A percentile compares a stretch with the other conserved stretches of the same genome.
Evolutionary conservation across 73 alveolate species (phyloP).

Genomic region (Paramecium biaurelia): DNA sequence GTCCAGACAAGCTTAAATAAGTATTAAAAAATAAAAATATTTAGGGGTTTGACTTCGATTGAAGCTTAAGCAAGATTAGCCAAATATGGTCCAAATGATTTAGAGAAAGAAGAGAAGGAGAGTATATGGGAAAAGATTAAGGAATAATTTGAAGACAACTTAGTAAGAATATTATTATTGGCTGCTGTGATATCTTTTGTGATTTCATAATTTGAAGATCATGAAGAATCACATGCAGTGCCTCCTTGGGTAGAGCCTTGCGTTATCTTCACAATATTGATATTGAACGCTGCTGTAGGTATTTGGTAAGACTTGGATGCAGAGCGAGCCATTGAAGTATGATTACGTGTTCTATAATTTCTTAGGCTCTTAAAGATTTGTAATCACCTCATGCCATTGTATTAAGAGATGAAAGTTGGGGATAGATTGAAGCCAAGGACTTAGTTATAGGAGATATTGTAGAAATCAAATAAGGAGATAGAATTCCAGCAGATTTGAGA

Average conservation of each 20-base stretch:
- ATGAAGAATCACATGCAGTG: constrained; percentile 49
- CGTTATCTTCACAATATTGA: constrained; percentile 90
- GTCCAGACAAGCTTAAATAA: neutral
- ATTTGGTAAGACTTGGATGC: constrained; percentile 97
- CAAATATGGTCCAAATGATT: constrained; percentile 87
- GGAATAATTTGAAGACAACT: constrained; percentile 91
- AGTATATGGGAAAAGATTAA: constrained; percentile 88
- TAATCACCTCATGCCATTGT: constrained; percentile 81
- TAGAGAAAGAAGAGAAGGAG: constrained; percentile 85
- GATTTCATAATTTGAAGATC: constrained; percentile 61
- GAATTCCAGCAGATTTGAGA: constrained; percentile 96
- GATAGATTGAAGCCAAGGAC: constrained; percentile 78
- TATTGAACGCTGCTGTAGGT: constrained; percentile 92
- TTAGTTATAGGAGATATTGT: constrained; percentile 96
- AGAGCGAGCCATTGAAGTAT: constrained; percentile 91
- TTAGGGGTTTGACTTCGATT: neutral
- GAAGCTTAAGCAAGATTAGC: constrained; percentile 30
- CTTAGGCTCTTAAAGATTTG: constrained; percentile 86
- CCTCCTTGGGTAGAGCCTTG: constrained; percentile 92
- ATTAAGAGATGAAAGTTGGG: constrained; percentile 83
- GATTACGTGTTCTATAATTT: neutral
- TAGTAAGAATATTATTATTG: constrained; percentile 88
- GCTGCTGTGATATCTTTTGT: constrained; percentile 95
- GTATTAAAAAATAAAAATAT: neutral
- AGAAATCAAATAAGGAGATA: constrained; percentile 83